Base-by-base conservation (phyloP, 1,284 basidiomycete species). In the Moesziomyces sp. region DNA sequence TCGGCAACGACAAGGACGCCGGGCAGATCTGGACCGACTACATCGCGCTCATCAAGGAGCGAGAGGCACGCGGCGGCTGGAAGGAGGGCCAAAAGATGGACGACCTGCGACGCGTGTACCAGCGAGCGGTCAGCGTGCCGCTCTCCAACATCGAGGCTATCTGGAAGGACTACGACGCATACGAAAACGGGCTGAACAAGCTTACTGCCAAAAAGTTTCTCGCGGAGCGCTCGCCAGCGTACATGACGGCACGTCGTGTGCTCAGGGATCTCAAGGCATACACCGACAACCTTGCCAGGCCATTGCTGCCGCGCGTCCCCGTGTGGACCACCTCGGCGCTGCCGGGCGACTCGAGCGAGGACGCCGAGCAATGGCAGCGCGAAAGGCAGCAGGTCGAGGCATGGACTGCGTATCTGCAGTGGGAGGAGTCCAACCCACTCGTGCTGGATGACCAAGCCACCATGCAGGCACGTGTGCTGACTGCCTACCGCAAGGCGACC, bases 71-170 rank as follows among this genome's bases (percentile, higher is more conserved):
- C 18, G 78, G 76, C 14, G 64, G 74, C 13, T 98, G 95, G 95
- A 94, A 98, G 83, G 91, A 92, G 74, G 93, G 96, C 79, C 93
- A 96, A 83, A 94, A 95, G 85, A 94, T 94, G 90, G 96, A 98
- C 79, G 89, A 90, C 5, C 87, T 99, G 4, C 90, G 96, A 58
- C 93, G 93, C 82, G 90, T 93, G 4, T 97, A 96, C 85, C 94
- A 97, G 80, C 90, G 93, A 52, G 96, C 93, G 0, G 92, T 98
- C 34, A 92, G 93, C 77, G 93, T 97, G 23, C 97, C 97, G 0
- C 88, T 98, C 75, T 91, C 94, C 84, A 96, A 94, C 79, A 90
- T 99, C 77, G 95, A 98, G 85, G 87, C 88, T 45, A 88, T 99
- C 45, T 99, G 97, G 97, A 90, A 92, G 81, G 93, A 97, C 57